Percentiles rank a stretch among this genome's conserved stretches.
Evolutionary conservation across 2,329 filamentous ascomycete genomes (phyloP).

Genomic region (Thelonectria rubi): DNA sequence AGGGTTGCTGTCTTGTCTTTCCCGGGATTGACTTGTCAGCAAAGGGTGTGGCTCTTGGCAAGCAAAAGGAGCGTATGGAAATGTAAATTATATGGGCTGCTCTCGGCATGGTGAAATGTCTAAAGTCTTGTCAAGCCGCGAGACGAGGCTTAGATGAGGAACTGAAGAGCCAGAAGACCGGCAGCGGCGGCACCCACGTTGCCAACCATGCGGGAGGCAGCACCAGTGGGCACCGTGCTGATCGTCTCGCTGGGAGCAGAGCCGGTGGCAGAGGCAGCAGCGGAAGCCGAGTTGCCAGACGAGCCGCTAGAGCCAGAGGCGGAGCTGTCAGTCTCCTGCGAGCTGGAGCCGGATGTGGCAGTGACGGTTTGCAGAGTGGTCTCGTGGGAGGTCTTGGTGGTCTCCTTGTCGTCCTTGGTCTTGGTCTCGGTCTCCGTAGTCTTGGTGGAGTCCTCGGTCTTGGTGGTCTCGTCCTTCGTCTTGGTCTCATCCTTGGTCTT

Average conservation of each 20-base stretch:
- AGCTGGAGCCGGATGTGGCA: constrained; percentile 20
- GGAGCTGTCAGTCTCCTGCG: constrained; percentile 14
- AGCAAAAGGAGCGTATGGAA: constrained; percentile 44
- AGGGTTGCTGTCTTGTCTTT: constrained; percentile 17
- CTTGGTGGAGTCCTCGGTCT: constrained; percentile 22
- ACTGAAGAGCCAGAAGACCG: constrained; percentile 43
- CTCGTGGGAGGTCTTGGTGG: constrained; percentile 18
- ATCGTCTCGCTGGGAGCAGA: constrained; percentile 26
- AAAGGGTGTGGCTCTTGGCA: constrained; percentile 35
- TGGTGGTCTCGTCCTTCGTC: constrained; percentile 28
- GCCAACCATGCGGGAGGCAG: constrained; percentile 42
- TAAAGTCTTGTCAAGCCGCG: constrained; percentile 41
- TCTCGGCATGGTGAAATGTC: constrained; percentile 35
- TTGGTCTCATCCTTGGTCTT: constrained; percentile 26
- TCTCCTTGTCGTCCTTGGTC: constrained; percentile 28
- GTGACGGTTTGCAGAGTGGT: constrained; percentile 35
- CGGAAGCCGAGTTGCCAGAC: neutral
- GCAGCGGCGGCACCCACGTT: constrained; percentile 42
- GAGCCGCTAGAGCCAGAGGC: constrained; percentile 25
- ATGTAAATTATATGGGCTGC: constrained; percentile 46
- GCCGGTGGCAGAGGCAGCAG: constrained; percentile 19
- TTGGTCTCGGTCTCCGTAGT: constrained; percentile 7
- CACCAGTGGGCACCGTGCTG: constrained; percentile 38
- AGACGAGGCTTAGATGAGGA: constrained; percentile 43
- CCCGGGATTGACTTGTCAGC: constrained; percentile 26